Evolutionary conservation across 148 eudicot species (phyloP), one percentile per base, ranked within the genome.

Genomic region (Rhododendron ferrugineum): DNA sequence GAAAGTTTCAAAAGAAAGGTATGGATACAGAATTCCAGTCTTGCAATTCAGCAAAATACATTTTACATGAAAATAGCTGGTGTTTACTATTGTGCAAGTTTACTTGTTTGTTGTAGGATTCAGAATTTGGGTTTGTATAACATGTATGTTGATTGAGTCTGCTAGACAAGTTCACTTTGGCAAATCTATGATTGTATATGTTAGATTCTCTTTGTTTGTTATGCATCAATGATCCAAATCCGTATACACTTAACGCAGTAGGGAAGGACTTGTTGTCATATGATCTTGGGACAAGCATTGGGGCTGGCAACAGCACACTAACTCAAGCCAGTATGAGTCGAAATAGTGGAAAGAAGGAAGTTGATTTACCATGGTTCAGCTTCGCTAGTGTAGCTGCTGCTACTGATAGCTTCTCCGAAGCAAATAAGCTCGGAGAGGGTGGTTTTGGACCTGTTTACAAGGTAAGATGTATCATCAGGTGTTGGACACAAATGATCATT

Each of bases 401-500:
- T 20, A 58, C 66, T 22, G 26, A 58, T 58, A 86, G 32, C 90
- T 88, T 32, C 88, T 50, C 54, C 13, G 16, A 50, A 2, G 16
- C 54, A 50, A 50, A 50, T 50, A 50, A 50, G 54, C 16, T 50
- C 4, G 54, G 54, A 50, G 54, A 50, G 15, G 54, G 54, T 50
- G 54, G 54, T 50, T 49, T 50, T 50, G 54, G 54, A 50, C 54
- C 54, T 50, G 54, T 50, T 50, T 50, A 50, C 54, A 50, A 50
- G 54, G 54, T 50, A 50, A 50, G 16, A 50, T 50, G 10, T 11
- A 50, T 10, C 54, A 50, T 13, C 54, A 11, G 54, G 54, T 50
- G 15, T 13, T 13, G 54, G 3, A 50, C 54, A 50, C 16, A 50
- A 11, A 50, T 50, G 54, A 50, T 56, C 2, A 20, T 56, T 6